Conservation (phyloP, 169 alveolate genomes). For the Ichthyophthirius multifiliis region DNA sequence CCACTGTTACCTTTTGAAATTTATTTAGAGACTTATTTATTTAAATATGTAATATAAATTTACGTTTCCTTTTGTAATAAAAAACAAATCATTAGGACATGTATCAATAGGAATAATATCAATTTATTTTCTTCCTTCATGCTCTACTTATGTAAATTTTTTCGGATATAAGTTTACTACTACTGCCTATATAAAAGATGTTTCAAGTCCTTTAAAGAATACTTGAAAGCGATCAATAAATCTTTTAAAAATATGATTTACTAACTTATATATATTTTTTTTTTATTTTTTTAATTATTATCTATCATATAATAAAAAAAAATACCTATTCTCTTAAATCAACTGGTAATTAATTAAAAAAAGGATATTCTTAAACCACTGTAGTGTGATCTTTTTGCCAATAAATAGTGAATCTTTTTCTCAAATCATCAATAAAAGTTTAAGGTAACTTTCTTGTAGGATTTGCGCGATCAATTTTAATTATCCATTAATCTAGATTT, state of each 20-base stretch:
- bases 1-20: neutral
- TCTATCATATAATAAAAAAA: neutral
- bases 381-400: conserved; percentile 3
- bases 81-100: neutral
- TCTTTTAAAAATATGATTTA: neutral
- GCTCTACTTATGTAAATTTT: neutral
- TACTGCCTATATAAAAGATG: neutral
- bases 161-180: neutral
- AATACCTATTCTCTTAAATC: neutral
- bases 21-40: neutral
- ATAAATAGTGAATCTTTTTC: conserved; percentile 7
- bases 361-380: neutral
- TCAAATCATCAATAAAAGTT: neutral
- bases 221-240: neutral
- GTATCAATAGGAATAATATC: neutral
- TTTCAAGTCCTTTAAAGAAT: neutral
- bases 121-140: neutral
- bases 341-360: neutral
- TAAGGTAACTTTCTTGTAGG: neutral
- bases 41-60: neutral
- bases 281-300: neutral
- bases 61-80: neutral
- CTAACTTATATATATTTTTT: neutral
- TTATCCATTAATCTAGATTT: conserved; percentile 3
- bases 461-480: neutral